These are phyloP conservation scores for Dictyostelium discoideum DNA, from an alignment of 78 protist species.

Conservation along the genomic window dicty_2.7 NC_007090.3:1360501-1361000, in stretches of 20 bases:
- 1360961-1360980: no score
- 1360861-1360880: not conserved
- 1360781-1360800: constrained; percentile 72
- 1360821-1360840: constrained; percentile 77
- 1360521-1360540: not conserved
- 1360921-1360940: not conserved
- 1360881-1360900: not conserved
- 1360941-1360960: no score
- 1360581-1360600: not conserved
- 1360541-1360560: not conserved
- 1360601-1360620: not conserved
- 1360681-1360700: constrained; percentile 43
- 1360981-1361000: not conserved
- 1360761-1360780: constrained; percentile 21
- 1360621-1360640: not conserved
- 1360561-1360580: not conserved
- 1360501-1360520: not conserved
- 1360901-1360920: not conserved
- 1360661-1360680: not conserved
- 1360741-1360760: constrained; percentile 18
- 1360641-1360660: not conserved
- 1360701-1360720: constrained; percentile 58
- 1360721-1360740: constrained; percentile 69
- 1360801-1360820: constrained; percentile 68
- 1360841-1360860: constrained; percentile 45